Conservation (phyloP, 148 eudicot genomes). For the Salicornia ramosissima region DNA sequence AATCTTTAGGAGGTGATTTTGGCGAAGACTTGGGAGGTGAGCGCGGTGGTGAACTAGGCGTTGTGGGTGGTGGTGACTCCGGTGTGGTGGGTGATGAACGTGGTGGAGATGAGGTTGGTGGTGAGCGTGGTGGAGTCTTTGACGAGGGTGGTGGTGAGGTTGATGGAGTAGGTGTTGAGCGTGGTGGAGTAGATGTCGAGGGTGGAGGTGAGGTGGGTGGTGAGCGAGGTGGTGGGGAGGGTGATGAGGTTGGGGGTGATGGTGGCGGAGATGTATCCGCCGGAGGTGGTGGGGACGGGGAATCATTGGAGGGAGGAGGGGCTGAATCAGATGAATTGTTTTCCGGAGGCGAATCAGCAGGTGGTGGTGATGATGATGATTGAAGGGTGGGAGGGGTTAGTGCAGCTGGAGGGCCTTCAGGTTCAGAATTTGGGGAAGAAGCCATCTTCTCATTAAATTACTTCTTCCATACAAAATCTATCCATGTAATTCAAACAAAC, state of each 20-base stretch:
- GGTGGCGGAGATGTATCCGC: conserved; percentile 9
- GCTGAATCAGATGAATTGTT: conserved; percentile 7
- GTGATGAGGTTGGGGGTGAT: not conserved
- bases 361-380: not conserved
- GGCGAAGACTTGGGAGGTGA: conserved; percentile 26
- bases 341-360: conserved; percentile 9
- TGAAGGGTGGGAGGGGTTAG: conserved; percentile 18
- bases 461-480: conserved; percentile 25
- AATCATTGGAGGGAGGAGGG: conserved; percentile 24
- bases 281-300: conserved; percentile 28
- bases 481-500: conserved; percentile 23
- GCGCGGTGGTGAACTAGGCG: conserved; percentile 8
- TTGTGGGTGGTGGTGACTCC: not conserved
- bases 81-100: conserved; percentile 26
- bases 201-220: conserved; percentile 16
- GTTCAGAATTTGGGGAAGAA: conserved; percentile 43
- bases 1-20: conserved; percentile 10
- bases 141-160: conserved; percentile 10
- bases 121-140: conserved; percentile 7
- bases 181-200: not conserved
- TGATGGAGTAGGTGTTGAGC: conserved; percentile 28
- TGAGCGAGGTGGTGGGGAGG: conserved; percentile 21
- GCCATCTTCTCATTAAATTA: conserved; percentile 40
- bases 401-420: conserved; percentile 28
- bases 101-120: conserved; percentile 11